Evolutionary conservation across 164 flowering plant genomes (phyloP).

Genomic region (Malania oleifera): DNA sequence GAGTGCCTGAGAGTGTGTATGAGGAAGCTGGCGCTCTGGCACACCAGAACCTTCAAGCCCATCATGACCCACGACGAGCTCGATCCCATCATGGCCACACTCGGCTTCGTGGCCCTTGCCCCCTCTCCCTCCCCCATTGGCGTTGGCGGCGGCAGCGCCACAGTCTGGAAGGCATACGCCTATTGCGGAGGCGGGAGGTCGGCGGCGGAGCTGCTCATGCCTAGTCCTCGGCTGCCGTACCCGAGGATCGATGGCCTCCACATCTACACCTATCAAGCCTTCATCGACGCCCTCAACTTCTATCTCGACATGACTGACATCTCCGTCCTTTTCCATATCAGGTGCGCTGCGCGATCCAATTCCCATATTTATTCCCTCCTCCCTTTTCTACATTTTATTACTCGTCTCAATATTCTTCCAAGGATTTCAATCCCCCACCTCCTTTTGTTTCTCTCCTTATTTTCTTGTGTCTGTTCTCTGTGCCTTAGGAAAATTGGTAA

Average conservation of each 20-base stretch:
- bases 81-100: slow-evolving; percentile 50
- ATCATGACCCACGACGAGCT: slow-evolving; percentile 67
- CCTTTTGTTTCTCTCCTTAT: no score
- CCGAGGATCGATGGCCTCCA: slow-evolving; percentile 69
- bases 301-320: slow-evolving; percentile 38
- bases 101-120: slow-evolving; percentile 42
- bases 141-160: background rate
- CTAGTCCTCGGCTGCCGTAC: slow-evolving; percentile 44
- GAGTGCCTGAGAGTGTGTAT: slow-evolving; percentile 36
- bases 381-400: background rate
- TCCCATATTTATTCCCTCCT: background rate
- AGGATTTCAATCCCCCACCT: no score
- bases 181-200: slow-evolving; percentile 20
- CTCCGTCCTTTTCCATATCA: slow-evolving; percentile 56
- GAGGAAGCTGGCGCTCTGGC: slow-evolving; percentile 59
- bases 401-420: no score
- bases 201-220: slow-evolving; percentile 15
- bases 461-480: no score
- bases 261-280: slow-evolving; percentile 46
- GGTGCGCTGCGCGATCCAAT: slow-evolving; percentile 19
- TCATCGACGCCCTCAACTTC: slow-evolving; percentile 53
- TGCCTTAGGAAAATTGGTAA: no score
- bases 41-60: slow-evolving; percentile 56
- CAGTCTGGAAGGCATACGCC: slow-evolving; percentile 43
- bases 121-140: background rate